A percentile compares a stretch with the other conserved stretches of the same genome.
Conservation (phyloP, 768 basidiomycete species). For the Mycena olivaceomarginata region DNA sequence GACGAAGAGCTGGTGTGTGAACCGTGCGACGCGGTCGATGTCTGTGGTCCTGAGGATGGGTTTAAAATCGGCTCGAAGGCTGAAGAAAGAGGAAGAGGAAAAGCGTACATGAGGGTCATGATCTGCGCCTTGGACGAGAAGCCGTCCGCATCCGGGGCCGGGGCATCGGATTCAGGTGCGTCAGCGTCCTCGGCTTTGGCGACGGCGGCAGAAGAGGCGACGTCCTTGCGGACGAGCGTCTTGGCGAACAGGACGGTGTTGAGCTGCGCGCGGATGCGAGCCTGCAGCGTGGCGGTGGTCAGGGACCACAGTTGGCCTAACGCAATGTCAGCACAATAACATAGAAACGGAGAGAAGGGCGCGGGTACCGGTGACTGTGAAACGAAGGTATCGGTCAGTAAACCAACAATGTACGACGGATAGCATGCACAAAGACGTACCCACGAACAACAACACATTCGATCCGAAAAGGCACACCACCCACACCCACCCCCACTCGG, state of each 20-base stretch:
- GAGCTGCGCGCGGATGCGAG: slow-evolving; percentile 76
- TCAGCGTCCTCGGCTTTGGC: slow-evolving; percentile 48
- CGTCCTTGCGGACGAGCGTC: slow-evolving; percentile 83
- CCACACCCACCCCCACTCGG: slow-evolving; percentile 80
- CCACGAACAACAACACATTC: slow-evolving; percentile 48
- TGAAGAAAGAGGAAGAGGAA: neutral
- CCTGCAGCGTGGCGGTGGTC: slow-evolving; percentile 76
- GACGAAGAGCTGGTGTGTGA: slow-evolving; percentile 86
- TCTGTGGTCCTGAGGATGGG: slow-evolving; percentile 80
- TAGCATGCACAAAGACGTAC: slow-evolving; percentile 46
- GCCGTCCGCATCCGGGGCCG: slow-evolving; percentile 67
- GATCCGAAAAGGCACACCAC: slow-evolving; percentile 42
- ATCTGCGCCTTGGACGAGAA: slow-evolving; percentile 86
- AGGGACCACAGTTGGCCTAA: slow-evolving; percentile 73
- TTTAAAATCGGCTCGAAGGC: neutral
- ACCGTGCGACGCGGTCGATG: slow-evolving; percentile 92
- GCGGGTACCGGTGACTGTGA: no score
- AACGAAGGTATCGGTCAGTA: neutral
- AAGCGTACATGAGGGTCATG: slow-evolving; percentile 85
- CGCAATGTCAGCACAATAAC: neutral
- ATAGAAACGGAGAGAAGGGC: no score
- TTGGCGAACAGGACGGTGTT: slow-evolving; percentile 83
- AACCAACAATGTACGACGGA: slow-evolving; percentile 54
- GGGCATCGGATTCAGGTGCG: slow-evolving; percentile 36
- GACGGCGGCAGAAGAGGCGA: slow-evolving; percentile 75